A percentile compares a stretch with the other conserved stretches of the same genome.
Evolutionary conservation across 2,329 filamentous ascomycete genomes (phyloP).

Genomic region (Calonectria montana): DNA sequence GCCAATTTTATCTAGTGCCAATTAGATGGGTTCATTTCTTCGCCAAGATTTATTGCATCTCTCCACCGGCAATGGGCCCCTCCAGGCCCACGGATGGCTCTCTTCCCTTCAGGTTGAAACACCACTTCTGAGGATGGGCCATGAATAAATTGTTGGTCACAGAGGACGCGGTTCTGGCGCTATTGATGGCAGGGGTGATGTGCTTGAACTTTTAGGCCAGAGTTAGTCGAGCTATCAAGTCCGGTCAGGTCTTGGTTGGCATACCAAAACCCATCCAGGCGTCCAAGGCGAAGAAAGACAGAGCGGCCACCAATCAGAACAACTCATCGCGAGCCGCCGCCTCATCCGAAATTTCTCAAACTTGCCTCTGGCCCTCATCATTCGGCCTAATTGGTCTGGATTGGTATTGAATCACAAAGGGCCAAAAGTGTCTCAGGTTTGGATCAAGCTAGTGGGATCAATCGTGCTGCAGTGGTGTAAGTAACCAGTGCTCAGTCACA

Average conservation of each 20-base stretch:
- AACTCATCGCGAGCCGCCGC: background rate
- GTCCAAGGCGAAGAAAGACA: background rate
- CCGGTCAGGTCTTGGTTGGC: background rate
- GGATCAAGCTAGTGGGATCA: background rate
- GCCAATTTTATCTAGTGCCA: background rate
- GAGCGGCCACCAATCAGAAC: background rate
- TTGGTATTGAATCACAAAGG: constrained; percentile 4
- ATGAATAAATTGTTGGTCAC: background rate
- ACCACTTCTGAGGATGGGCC: background rate
- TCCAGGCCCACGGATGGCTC: background rate
- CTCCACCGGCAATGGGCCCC: background rate
- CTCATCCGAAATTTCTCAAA: background rate
- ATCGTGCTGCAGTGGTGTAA: background rate
- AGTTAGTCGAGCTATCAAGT: background rate
- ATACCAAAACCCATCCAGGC: background rate
- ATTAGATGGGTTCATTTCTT: background rate
- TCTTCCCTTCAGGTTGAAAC: background rate
- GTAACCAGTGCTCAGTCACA: constrained; percentile 36
- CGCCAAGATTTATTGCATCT: background rate
- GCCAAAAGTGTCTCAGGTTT: constrained; percentile 7
- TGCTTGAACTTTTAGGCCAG: too few species aligned
- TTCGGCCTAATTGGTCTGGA: constrained; percentile 1
- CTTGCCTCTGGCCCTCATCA: background rate
- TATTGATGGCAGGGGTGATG: too few species aligned
- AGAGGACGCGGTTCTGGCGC: background rate